Evolutionary conservation across 2,329 filamentous ascomycete genomes (phyloP).

Genomic region (Fusarium nelsonii): DNA sequence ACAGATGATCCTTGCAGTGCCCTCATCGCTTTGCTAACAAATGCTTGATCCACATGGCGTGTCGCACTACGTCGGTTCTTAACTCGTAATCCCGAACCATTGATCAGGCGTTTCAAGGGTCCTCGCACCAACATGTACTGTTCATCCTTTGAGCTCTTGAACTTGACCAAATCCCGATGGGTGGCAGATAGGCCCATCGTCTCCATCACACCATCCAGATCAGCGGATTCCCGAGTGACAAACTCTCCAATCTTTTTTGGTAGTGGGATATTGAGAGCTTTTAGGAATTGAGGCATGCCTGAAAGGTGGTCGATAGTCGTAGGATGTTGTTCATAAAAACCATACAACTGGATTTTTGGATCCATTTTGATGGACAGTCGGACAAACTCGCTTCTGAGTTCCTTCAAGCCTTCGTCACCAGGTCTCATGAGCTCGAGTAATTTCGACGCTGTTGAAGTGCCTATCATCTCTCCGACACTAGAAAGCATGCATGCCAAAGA

Average conservation of each 20-base stretch:
- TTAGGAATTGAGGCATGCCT: constrained; percentile 48
- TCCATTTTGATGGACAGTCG: constrained; percentile 51
- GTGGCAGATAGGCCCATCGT: constrained; percentile 53
- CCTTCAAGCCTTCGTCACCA: constrained; percentile 53
- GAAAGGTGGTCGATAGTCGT: constrained; percentile 55
- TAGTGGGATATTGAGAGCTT: constrained; percentile 43
- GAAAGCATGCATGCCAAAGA: constrained; percentile 55
- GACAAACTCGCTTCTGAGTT: constrained; percentile 57
- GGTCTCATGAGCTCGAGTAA: constrained; percentile 57
- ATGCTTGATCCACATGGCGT: constrained; percentile 52
- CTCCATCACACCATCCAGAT: constrained; percentile 52
- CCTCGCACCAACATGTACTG: constrained; percentile 54
- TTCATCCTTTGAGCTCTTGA: constrained; percentile 56
- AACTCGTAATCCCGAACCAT: constrained; percentile 52
- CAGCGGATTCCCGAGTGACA: constrained; percentile 57
- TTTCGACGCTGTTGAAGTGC: constrained; percentile 52
- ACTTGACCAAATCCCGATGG: constrained; percentile 58
- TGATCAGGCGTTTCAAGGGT: constrained; percentile 54
- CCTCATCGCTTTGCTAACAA: constrained; percentile 51
- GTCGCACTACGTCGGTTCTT: constrained; percentile 56
- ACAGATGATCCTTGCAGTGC: constrained; percentile 52
- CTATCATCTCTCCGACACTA: constrained; percentile 51
- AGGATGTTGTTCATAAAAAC: constrained; percentile 57
- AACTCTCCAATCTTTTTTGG: constrained; percentile 55
- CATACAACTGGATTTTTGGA: constrained; percentile 54